Conservation (phyloP, 1,284 basidiomycete species). For the Hymenochaete sp. region DNA sequence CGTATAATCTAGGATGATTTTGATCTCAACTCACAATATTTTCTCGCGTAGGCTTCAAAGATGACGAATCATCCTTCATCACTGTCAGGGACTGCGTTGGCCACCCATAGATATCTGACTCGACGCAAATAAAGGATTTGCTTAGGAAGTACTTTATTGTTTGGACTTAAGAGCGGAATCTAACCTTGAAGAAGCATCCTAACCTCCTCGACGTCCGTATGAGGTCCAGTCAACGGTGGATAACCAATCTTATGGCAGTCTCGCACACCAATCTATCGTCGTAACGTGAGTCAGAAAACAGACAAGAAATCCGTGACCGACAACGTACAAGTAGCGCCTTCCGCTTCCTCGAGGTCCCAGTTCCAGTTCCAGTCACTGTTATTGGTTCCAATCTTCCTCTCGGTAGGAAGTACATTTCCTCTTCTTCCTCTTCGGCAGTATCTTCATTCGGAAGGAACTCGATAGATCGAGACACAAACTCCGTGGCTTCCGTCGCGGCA, state of each 20-base stretch:
- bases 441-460: too few species aligned
- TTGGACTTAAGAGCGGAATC: not conserved
- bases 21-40: slow-evolving; percentile 11
- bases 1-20: not conserved
- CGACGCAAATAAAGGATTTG: not conserved
- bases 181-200: slow-evolving; percentile 15
- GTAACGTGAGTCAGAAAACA: too few species aligned
- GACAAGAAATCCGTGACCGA: too few species aligned
- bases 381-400: too few species aligned
- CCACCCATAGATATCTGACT: slow-evolving; percentile 3
- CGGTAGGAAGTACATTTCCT: too few species aligned
- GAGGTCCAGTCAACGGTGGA: slow-evolving; percentile 6
- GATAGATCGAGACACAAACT: too few species aligned
- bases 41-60: slow-evolving; percentile 10
- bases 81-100: slow-evolving; percentile 10
- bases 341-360: too few species aligned
- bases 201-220: slow-evolving; percentile 17
- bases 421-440: too few species aligned
- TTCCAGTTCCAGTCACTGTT: too few species aligned
- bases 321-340: too few species aligned
- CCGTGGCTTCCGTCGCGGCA: too few species aligned
- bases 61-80: slow-evolving; percentile 14
- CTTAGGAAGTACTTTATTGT: not conserved
- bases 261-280: slow-evolving; percentile 9
- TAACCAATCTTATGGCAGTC: not conserved